These are phyloP conservation scores for Leptographium lundbergii DNA, from an alignment of 2,329 filamentous ascomycete genomes.

Conservation along the genomic window DNA sequence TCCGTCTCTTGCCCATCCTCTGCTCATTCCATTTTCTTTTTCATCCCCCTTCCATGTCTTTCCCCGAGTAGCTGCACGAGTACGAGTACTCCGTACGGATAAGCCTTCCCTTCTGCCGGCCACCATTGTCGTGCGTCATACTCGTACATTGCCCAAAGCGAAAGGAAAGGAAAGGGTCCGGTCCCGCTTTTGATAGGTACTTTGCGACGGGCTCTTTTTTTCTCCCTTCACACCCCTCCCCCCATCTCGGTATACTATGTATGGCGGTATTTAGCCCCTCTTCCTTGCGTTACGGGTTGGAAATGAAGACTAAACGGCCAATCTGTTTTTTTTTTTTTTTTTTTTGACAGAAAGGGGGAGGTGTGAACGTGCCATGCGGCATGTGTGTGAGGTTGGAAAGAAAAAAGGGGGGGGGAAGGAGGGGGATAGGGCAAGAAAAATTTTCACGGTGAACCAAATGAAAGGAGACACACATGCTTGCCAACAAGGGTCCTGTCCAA, in stretches of 20 bases:
- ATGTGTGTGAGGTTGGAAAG: neutral
- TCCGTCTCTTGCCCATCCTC: neutral
- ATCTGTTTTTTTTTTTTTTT: neutral
- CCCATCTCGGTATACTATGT: neutral
- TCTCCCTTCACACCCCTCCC: neutral
- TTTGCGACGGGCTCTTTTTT: neutral
- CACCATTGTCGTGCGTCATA: neutral
- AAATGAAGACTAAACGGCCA: neutral
- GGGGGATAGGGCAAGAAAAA: neutral
- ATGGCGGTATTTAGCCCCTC: neutral
- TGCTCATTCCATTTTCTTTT: neutral
- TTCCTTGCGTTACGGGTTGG: neutral
- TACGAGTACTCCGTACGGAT: neutral
- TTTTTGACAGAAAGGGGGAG: neutral
- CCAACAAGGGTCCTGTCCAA: neutral
- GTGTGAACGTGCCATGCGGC: neutral
- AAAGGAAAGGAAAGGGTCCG: too few relatives aligned
- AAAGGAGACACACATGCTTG: neutral
- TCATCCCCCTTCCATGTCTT: neutral
- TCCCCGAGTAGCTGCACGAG: neutral
- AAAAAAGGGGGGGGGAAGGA: neutral
- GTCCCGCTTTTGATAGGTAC: neutral
- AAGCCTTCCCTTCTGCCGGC: neutral
- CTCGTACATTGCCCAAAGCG: neutral
- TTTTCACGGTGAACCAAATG: neutral